Evolutionary conservation across 2,329 filamentous ascomycete genomes (phyloP), one percentile per base, ranked within the genome.

Genomic region (Amphichorda felina): DNA sequence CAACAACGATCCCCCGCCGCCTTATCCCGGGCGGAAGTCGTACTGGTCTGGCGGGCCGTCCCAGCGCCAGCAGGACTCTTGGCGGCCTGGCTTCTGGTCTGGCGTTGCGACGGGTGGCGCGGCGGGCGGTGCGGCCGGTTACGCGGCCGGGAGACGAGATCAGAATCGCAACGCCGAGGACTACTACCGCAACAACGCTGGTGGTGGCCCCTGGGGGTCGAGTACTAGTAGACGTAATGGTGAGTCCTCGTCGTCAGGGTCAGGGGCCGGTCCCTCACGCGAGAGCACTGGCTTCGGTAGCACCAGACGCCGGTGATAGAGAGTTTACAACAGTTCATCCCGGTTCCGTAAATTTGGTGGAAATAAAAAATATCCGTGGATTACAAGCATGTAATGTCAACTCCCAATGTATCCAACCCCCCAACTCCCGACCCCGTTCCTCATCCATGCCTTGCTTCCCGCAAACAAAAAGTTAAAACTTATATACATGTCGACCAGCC

Each of bases 281-380:
- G 71, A 80, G 45, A 82, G 77, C 46, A 85, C 80, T 1, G 81
- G 81, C 0, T 86, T 83, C 49, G 81, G 81, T 8, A 79, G 75
- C 8, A 85, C 81, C 0, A 72, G 63, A 39, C 64, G 76, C 38
- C 65, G 75, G 45, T 79, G 40, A 16, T 17, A 11, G 22, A 13
- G 2, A 24, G 21, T 24, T 10, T 6, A 24, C 21, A 24, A 24
- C 21, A 24, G 10, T 6, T 6, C 21, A 24, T 6, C 21, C 6
- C 21, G 6, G 21, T 24, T 24, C 10, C n/a, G 10, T 24, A 24
- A 24, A 24, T 24, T 10, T 24, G 6, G 6, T 24, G 21, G 27
- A 6, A 14, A 29, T 29, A n/a, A 29, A 7, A 26, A 8, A 29
- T 7, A 7, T 6, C 13, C n/a, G 27, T 29, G 5, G 13, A 29